These are phyloP conservation scores for Hemerocallis citrina DNA, from an alignment of 106 monocot genomes.

Conservation along the genomic window DNA sequence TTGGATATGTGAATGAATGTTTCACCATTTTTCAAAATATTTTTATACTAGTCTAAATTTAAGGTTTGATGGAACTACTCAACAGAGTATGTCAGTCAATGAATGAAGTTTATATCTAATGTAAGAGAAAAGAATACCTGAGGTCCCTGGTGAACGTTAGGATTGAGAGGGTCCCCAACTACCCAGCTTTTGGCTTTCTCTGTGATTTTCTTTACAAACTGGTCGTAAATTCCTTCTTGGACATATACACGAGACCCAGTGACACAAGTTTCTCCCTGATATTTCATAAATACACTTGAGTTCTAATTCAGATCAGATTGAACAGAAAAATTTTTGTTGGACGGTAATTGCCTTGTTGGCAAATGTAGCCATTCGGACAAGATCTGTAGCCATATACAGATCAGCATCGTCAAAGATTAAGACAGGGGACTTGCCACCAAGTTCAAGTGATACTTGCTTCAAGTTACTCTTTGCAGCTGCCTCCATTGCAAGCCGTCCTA, in stretches of 20 bases:
- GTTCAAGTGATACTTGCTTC: slow-evolving; percentile 73
- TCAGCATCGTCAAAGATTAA: slow-evolving; percentile 88
- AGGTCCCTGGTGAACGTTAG: slow-evolving; percentile 61
- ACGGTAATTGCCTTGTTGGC: too few species aligned
- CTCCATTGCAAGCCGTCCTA: slow-evolving; percentile 66
- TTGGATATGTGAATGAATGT: too few species aligned
- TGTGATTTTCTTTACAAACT: slow-evolving; percentile 51
- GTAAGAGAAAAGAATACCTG: slow-evolving; percentile 38
- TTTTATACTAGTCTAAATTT: too few species aligned
- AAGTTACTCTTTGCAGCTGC: slow-evolving; percentile 82
- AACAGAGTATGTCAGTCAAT: too few species aligned
- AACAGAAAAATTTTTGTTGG: too few species aligned
- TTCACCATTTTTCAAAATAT: too few species aligned
- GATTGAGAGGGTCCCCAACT: slow-evolving; percentile 88
- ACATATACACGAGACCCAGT: slow-evolving; percentile 78
- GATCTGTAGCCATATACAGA: slow-evolving; percentile 60
- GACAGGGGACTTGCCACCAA: slow-evolving; percentile 86
- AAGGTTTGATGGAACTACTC: too few species aligned
- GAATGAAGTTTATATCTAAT: too few species aligned
- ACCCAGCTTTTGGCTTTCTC: slow-evolving; percentile 51
- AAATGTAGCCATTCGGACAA: slow-evolving; percentile 31
- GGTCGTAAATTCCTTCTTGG: slow-evolving; percentile 94
- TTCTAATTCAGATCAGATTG: too few species aligned
- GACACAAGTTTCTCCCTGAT: slow-evolving; percentile 85
- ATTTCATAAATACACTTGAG: too few species aligned